Conservation (phyloP, 208 protist species). For the Trypanosomatidae sp. region DNA sequence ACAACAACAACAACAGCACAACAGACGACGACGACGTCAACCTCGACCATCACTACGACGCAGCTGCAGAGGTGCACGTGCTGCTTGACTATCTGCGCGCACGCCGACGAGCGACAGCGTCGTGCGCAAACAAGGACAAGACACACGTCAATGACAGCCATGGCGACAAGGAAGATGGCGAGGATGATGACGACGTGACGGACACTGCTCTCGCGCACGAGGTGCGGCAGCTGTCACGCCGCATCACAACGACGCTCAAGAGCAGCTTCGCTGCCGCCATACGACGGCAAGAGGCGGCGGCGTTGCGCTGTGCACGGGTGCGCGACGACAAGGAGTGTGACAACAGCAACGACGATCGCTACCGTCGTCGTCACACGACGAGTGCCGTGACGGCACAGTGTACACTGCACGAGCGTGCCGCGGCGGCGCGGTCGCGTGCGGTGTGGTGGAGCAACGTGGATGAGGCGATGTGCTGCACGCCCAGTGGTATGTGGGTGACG, state of each 20-base stretch:
- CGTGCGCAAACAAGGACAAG: too few species aligned
- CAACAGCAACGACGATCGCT: constrained; percentile 11
- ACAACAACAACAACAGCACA: too few species aligned
- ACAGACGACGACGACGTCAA: constrained; percentile 22
- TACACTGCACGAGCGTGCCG: constrained; percentile 8
- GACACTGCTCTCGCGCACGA: constrained; percentile 28
- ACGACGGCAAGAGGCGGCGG: constrained; percentile 50
- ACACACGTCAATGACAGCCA: too few species aligned
- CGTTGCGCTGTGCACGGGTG: constrained; percentile 54
- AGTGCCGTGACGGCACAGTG: neutral
- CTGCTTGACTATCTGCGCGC: constrained; percentile 45
- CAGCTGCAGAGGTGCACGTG: constrained; percentile 81
- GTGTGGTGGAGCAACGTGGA: constrained; percentile 60
- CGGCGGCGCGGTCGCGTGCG: constrained; percentile 30
- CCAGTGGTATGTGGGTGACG: constrained; percentile 68
- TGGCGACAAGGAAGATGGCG: too few species aligned
- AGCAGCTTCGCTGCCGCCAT: constrained; percentile 66
- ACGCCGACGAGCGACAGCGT: too few species aligned
- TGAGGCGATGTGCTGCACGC: constrained; percentile 17
- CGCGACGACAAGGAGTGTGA: constrained; percentile 3
- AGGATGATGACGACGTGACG: too few species aligned
- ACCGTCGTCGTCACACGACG: neutral
- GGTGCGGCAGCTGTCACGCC: constrained; percentile 34
- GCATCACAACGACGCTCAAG: constrained; percentile 54
- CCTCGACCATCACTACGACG: constrained; percentile 93